Evolutionary conservation across 192 early-diverging fungal genomes (phyloP).

Genomic region (Coemansia furcata): DNA sequence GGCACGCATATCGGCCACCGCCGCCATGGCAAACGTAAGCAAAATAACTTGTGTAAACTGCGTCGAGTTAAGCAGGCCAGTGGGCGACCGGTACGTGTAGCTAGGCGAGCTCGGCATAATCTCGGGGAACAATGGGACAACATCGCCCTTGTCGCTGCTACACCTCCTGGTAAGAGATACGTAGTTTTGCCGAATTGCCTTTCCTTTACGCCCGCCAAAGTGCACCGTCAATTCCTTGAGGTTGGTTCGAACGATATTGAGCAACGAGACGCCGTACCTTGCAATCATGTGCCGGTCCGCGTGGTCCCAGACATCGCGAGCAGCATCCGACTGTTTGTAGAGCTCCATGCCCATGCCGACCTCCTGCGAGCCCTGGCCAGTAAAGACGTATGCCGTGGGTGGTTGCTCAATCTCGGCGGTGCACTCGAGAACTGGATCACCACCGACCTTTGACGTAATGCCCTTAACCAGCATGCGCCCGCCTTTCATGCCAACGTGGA

Average conservation of each 20-base stretch:
- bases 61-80: too few species aligned
- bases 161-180: slow-evolving; percentile 20
- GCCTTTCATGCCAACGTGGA: slow-evolving; percentile 87
- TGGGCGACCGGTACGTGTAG: too few species aligned
- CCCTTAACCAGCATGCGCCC: slow-evolving; percentile 92
- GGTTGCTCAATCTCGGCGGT: slow-evolving; percentile 89
- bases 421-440: slow-evolving; percentile 66
- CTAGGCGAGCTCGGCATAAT: too few species aligned
- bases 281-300: slow-evolving; percentile 84
- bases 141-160: neutral
- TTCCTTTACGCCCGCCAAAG: slow-evolving; percentile 83
- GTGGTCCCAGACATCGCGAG: slow-evolving; percentile 85
- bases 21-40: too few species aligned
- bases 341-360: slow-evolving; percentile 96
- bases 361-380: slow-evolving; percentile 94
- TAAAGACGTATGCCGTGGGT: slow-evolving; percentile 87
- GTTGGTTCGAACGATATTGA: slow-evolving; percentile 89
- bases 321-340: slow-evolving; percentile 75
- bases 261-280: slow-evolving; percentile 85
- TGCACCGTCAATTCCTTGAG: slow-evolving; percentile 60
- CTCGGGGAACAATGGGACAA: too few species aligned
- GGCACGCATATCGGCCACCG: too few species aligned
- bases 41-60: too few species aligned
- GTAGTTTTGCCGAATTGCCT: slow-evolving; percentile 78
- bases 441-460: slow-evolving; percentile 73